phyloP scores from a whole-genome alignment of 345 rosid genomes.

The Gossypium anomalum region DNA sequence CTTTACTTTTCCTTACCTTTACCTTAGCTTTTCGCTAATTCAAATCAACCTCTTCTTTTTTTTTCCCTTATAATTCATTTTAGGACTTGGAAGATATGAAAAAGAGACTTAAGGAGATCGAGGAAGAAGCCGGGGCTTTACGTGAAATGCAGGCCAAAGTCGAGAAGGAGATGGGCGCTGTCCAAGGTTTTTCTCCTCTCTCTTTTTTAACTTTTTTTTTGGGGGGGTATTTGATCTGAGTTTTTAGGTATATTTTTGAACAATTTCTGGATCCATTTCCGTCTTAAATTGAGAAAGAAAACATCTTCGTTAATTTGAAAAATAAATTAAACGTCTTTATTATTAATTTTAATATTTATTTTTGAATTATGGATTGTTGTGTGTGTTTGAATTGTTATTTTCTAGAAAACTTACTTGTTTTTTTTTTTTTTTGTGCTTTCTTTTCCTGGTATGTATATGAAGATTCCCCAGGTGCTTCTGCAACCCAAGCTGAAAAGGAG shows the following conservation, averaged over 20 bases:
- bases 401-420: conserved; percentile 9
- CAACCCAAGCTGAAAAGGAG: conserved; percentile 85
- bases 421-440: not conserved
- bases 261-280: not conserved
- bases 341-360: not conserved
- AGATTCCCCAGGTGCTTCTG: conserved; percentile 70
- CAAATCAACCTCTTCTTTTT: not conserved
- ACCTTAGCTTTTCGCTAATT: not conserved
- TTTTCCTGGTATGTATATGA: conserved; percentile 24
- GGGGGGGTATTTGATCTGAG: conserved; percentile 4
- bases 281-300: not conserved
- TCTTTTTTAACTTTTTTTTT: not conserved
- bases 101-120: conserved; percentile 91
- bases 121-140: conserved; percentile 94
- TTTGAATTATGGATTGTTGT: not conserved
- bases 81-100: conserved; percentile 98
- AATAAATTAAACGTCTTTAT: not conserved
- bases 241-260: not conserved
- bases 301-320: not conserved
- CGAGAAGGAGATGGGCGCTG: conserved; percentile 98
- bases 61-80: not conserved
- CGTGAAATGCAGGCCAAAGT: conserved; percentile 99
- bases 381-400: not conserved
- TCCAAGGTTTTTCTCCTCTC: conserved; percentile 49
- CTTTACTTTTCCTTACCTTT: not conserved